Evolutionary conservation across 2,329 filamentous ascomycete genomes (phyloP), one percentile per base, ranked within the genome.

Genomic region (Leptographium wingfieldii): DNA sequence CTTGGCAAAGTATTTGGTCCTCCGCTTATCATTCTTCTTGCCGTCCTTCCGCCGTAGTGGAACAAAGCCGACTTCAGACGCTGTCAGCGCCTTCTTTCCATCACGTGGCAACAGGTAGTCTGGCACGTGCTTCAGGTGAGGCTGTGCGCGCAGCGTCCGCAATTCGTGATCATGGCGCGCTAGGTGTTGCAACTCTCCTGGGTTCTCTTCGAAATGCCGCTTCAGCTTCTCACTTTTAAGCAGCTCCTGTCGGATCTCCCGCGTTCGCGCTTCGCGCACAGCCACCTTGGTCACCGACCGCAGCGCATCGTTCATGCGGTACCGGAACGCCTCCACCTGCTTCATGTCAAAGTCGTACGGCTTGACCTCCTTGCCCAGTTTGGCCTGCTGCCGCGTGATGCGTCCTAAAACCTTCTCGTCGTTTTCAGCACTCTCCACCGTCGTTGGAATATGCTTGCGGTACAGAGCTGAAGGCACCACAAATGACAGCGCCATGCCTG

Each of bases 131-230:
- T 90, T 95, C 65, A 99, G 76, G 76, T 99, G 94, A 9, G 88
- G 82, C 73, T 97, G 92, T 54, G 91, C 85, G 61, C 89, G 79
- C 16, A 92, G 90, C 29, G 91, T 85, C 62, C 91, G 82, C 60
- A 95, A 78, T 71, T 96, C 92, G 46, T 86, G 86, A 70, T 99
- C 94, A 70, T 99, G 94, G 31, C 92, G 83, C 65, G 97, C 77
- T 70, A 96, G 90, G 46, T 84, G 83, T 22, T 62, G 58, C 64
- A 97, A 75, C 69, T 97, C 92, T 38, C 87, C 84, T 0, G 94
- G 94, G 71, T 99, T 96, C 73, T 99, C 94, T 70, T 97, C 94
- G 68, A 97, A 99, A 76, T 97, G 90, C 69, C 91, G 82, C 73
- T 94, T 92, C 59, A 99, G 77, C 73, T 96, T 96, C 69, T 97